Base-by-base conservation (phyloP, 164 flowering plant genomes). In the Dillenia suffruticosa region DNA sequence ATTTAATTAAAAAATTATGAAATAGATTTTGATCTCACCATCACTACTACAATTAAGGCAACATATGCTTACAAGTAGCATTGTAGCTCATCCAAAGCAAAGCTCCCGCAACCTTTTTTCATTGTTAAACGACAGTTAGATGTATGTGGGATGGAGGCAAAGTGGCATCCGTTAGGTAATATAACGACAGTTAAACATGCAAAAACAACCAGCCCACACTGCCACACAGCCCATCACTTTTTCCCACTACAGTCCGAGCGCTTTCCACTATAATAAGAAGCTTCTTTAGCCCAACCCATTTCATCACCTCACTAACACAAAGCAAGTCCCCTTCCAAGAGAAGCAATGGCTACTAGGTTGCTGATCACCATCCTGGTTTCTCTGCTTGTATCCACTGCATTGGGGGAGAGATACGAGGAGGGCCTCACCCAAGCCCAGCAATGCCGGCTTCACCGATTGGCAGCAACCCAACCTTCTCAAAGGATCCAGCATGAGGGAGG, bases 401-500 rank as follows among this genome's bases (percentile, higher is more conserved):
- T 57, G 14, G 61, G 47, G 45, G 43, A 61, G 50, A 8, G 19
- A 12, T 9, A 57, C 4, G 5, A 52, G 43, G 45, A 32, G 5
- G 32, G 65, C n/a, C 68, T 70, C 51, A 68, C 57, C 19, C 44
- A 54, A 10, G 51, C 68, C 10, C 69, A 60, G 40, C 75, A 72
- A 48, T 74, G 83, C 77, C 56, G 75, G 13, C 16, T 79, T 43
- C 54, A 74, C 26, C 63, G 56, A 14, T 51, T 79, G 4, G 10
- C 57, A 24, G 63, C 67, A 1, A 62, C 51, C 66, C 68, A 65
- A 51, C 80, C 82, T 0, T 17, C 51, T 8, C 62, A 64, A 1
- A 46, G 63, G 49, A 64, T 79, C 56, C 54, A 65, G 57, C 67
- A 72, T 10, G 78, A 79, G 51, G 82, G 78, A 13, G 80, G 82